Conservation (phyloP, 2,329 filamentous ascomycete species). For the Aspergillus glaucus region DNA sequence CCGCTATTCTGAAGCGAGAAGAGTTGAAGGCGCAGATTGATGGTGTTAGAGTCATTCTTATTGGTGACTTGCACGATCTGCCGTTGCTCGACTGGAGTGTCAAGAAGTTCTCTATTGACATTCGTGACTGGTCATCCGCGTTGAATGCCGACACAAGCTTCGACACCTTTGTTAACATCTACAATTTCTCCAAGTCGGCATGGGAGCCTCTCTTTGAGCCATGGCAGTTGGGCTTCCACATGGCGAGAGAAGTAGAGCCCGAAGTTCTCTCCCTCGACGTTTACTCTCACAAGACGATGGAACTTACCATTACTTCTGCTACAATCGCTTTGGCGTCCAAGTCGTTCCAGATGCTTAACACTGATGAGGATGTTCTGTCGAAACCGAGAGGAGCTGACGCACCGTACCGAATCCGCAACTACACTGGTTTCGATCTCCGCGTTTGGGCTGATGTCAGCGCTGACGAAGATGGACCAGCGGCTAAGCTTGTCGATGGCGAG, state of each 20-base stretch:
- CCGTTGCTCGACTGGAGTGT: conserved; percentile 91
- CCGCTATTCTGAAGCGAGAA: conserved; percentile 60
- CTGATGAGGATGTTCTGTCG: conserved; percentile 82
- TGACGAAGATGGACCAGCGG: conserved; percentile 60
- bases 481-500: conserved; percentile 77
- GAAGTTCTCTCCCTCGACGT: conserved; percentile 77
- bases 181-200: conserved; percentile 97
- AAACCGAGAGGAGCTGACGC: conserved; percentile 89
- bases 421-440: conserved; percentile 85
- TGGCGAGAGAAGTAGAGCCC: conserved; percentile 69
- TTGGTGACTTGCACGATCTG: conserved; percentile 91
- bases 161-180: conserved; percentile 91
- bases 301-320: conserved; percentile 86
- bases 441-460: conserved; percentile 72
- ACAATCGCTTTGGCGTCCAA: conserved; percentile 91
- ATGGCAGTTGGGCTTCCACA: conserved; percentile 88
- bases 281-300: conserved; percentile 82
- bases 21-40: conserved; percentile 81
- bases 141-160: conserved; percentile 85
- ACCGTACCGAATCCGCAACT: conserved; percentile 88
- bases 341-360: conserved; percentile 81
- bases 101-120: conserved; percentile 77
- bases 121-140: conserved; percentile 84
- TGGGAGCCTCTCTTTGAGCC: conserved; percentile 97
- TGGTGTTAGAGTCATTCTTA: conserved; percentile 84